phyloP scores from a whole-genome alignment of 2,329 filamentous ascomycete genomes.

The Aureobasidium sp. region DNA sequence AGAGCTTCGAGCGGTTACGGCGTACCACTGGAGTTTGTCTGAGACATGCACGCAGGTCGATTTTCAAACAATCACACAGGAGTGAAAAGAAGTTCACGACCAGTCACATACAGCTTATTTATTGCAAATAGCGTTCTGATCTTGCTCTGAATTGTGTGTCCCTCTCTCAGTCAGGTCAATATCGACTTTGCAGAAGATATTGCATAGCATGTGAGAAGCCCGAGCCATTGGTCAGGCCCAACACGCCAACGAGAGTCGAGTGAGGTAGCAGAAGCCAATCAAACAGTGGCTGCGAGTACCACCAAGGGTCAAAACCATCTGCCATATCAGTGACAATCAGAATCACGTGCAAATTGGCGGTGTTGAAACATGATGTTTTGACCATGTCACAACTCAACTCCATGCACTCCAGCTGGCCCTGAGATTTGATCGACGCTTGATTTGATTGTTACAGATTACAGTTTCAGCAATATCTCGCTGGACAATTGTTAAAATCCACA shows the following conservation, averaged over 20 bases:
- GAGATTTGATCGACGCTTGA: not conserved
- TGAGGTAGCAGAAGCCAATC: not conserved
- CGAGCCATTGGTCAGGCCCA: not conserved
- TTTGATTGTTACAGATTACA: not conserved
- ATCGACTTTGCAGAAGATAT: not conserved
- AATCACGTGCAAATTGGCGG: not conserved
- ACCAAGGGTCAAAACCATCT: no score
- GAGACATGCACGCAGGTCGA: not conserved
- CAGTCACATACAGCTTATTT: not conserved
- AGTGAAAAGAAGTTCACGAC: not conserved
- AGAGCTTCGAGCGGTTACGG: not conserved
- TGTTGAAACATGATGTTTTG: constrained; percentile 1
- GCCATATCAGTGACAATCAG: no score
- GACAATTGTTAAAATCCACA: not conserved
- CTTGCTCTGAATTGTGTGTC: not conserved
- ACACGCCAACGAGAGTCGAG: not conserved
- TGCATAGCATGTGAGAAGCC: not conserved
- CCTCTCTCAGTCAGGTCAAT: not conserved
- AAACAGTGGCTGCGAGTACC: not conserved
- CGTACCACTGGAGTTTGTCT: not conserved
- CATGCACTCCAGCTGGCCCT: not conserved
- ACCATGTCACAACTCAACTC: not conserved
- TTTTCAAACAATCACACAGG: not conserved
- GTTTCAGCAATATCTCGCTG: not conserved
- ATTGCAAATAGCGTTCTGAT: not conserved